Evolutionary conservation across 306 rosid species (phyloP).

Genomic region (Aeschynomene evenia): DNA sequence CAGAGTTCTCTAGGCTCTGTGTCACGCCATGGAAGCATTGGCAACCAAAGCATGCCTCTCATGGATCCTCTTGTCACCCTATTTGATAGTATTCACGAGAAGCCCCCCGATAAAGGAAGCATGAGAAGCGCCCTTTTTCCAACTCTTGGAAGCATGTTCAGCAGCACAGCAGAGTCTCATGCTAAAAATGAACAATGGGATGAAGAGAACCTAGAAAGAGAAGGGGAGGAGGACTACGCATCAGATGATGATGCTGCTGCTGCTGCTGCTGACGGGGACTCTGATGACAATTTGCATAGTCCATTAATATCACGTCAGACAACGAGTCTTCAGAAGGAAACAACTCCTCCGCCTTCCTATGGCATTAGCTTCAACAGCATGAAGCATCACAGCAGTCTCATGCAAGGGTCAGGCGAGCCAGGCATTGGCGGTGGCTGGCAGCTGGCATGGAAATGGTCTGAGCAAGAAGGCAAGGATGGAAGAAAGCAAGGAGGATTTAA

Average conservation of each 20-base stretch:
- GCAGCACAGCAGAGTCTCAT: constrained; percentile 62
- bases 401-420: constrained; percentile 75
- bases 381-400: constrained; percentile 74
- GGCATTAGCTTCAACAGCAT: constrained; percentile 67
- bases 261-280: constrained; percentile 52
- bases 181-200: constrained; percentile 66
- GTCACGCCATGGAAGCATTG: constrained; percentile 87
- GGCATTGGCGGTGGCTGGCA: constrained; percentile 98
- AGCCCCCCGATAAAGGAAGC: constrained; percentile 59
- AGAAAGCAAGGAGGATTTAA: constrained; percentile 67
- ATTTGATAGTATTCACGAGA: constrained; percentile 74
- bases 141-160: constrained; percentile 76
- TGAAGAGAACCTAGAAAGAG: constrained; percentile 74
- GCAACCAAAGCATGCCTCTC: constrained; percentile 55
- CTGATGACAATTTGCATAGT: constrained; percentile 83
- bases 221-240: constrained; percentile 63
- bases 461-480: constrained; percentile 57
- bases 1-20: constrained; percentile 67
- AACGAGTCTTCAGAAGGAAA: constrained; percentile 75
- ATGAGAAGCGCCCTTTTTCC: constrained; percentile 63
- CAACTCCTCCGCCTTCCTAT: constrained; percentile 64
- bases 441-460: constrained; percentile 94
- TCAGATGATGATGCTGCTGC: constrained; percentile 44
- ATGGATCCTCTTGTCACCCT: constrained; percentile 81
- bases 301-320: constrained; percentile 86